phyloP scores from a whole-genome alignment of 257 asterid genomes.

The Solanum medicagineum region DNA sequence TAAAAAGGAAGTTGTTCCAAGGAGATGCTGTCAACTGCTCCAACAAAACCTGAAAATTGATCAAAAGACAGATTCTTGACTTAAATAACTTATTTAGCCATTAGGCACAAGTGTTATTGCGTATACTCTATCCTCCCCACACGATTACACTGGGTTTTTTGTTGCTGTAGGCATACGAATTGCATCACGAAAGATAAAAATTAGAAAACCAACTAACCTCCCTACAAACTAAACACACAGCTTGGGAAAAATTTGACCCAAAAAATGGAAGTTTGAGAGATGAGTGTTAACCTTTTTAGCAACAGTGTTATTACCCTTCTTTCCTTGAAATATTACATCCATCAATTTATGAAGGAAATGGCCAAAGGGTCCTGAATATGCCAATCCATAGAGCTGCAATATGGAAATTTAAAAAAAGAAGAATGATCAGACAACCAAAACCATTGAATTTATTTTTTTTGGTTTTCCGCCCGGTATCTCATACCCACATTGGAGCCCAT shows the following conservation, averaged over 20 bases:
- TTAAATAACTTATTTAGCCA: background rate
- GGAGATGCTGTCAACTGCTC: conserved; percentile 25
- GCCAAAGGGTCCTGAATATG: conserved; percentile 24
- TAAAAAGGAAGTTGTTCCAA: conserved; percentile 27
- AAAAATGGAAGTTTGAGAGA: background rate
- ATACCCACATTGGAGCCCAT: too few relatives aligned
- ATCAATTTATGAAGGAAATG: conserved; percentile 25
- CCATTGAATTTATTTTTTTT: background rate
- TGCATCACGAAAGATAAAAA: background rate
- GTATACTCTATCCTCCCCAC: background rate
- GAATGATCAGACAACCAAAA: background rate
- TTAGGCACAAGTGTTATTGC: background rate
- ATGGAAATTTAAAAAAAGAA: background rate
- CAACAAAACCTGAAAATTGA: conserved; percentile 12
- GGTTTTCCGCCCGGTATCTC: too few relatives aligned
- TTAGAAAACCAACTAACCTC: background rate
- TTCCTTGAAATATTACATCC: conserved; percentile 19
- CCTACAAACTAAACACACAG: background rate
- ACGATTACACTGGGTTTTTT: too few relatives aligned
- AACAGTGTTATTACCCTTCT: conserved; percentile 20
- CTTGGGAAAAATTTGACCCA: too few relatives aligned
- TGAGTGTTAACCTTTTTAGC: conserved; percentile 13
- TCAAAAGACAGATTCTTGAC: background rate
- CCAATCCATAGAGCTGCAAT: conserved; percentile 26
- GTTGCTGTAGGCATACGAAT: background rate